These are phyloP conservation scores for Russula compacta DNA, from an alignment of 768 basidiomycete species.

Conservation along the genomic window DNA sequence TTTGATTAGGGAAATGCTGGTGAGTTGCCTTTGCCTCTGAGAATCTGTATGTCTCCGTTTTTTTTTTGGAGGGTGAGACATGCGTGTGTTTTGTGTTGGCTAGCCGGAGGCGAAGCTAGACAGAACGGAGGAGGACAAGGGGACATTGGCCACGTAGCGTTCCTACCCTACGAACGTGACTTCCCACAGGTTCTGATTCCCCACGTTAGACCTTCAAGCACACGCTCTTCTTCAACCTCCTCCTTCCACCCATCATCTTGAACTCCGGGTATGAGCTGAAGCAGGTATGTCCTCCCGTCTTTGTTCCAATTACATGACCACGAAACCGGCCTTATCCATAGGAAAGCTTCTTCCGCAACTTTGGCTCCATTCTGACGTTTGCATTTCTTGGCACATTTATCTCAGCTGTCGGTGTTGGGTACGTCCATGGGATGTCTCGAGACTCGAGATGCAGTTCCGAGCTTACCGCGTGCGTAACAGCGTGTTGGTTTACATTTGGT, in stretches of 20 bases:
- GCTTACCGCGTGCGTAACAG: slow-evolving; percentile 53
- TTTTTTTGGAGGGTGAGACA: neutral
- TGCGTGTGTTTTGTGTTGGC: neutral
- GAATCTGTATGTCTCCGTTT: neutral
- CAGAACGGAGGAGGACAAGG: neutral
- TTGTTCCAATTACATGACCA: neutral
- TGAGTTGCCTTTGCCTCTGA: slow-evolving; percentile 35
- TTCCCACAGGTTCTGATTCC: neutral
- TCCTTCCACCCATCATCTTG: slow-evolving; percentile 97
- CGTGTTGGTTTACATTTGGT: slow-evolving; percentile 89
- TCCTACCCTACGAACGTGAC: neutral
- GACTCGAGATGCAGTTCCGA: neutral
- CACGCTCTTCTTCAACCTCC: slow-evolving; percentile 93
- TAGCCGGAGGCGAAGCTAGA: neutral
- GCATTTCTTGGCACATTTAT: slow-evolving; percentile 96
- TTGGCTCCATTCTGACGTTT: slow-evolving; percentile 89
- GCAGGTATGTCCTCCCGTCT: slow-evolving; percentile 46
- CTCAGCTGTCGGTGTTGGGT: slow-evolving; percentile 94
- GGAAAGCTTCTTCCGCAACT: slow-evolving; percentile 99
- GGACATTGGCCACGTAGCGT: neutral
- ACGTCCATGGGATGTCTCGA: slow-evolving; percentile 28
- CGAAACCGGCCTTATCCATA: slow-evolving; percentile 26
- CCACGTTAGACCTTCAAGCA: slow-evolving; percentile 79
- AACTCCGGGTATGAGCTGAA: slow-evolving; percentile 98
- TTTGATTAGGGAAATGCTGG: slow-evolving; percentile 96